Evolutionary conservation across 2,329 filamentous ascomycete species (phyloP), one percentile per base, ranked within the genome.

Genomic region (Penicillium sp.): DNA sequence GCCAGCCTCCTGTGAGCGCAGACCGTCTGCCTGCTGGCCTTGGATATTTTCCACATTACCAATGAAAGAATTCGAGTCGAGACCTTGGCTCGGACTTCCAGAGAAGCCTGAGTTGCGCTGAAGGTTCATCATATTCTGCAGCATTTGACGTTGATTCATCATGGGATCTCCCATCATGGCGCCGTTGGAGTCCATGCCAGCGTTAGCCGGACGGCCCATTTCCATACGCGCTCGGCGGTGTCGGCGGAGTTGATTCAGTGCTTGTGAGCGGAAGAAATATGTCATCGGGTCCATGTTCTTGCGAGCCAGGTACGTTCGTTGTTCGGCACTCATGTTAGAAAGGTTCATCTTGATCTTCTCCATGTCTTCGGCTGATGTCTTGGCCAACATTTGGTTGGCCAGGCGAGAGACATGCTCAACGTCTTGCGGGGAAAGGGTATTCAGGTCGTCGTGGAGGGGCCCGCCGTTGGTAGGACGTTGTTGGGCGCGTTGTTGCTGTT

Each of bases 1-100:
- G 9, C 85, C 85, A 48, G 82, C 82, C 69, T 86, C 82, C 64
- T 85, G 83, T 16, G 81, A 81, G 52, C 84, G 82, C 62, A 86
- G 71, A n/a, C 83, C 84, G 61, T 85, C 84, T 41, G 81, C 81
- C 70, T 87, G 85, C 63, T 86, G 84, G 27, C 81, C 82, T 55
- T 84, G 77, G 39, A 86, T 80, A 44, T 84, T 82, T 54, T 82
- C 81, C 61, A 86, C 71, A 55, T 75, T 79, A 27, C 74, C 75
- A 31, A 79, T 70, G 57, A 78, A 76, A 5, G 70, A 79, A 60
- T 63, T 64, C 5, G 61, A 53, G 9, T 73, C 73, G 35, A 75
- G 58, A 7, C 60, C 61, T 52, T 71, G 74, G 26, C 71, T 70
- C 14, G 59, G 64, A 24, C 66, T 71, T 47, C 70, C 69, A 2